Conservation (phyloP, 352 stramenopile species). For the Phytophthora litchii region DNA sequence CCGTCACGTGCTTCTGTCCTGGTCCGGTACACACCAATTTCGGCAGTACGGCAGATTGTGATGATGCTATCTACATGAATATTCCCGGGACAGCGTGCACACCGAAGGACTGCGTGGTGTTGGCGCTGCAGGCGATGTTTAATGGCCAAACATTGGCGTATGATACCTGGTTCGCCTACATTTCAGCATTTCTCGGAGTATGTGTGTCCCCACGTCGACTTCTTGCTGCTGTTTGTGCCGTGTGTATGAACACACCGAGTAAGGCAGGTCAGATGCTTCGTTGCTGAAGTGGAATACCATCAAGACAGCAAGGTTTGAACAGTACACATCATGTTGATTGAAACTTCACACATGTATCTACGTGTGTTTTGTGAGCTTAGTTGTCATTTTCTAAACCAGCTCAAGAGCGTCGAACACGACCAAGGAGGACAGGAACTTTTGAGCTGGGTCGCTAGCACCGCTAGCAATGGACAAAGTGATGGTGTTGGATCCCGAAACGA, state of each 20-base stretch:
- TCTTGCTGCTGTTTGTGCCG: conserved; percentile 42
- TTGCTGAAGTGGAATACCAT: conserved; percentile 5
- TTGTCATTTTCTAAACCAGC: conserved; percentile 31
- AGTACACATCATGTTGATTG: conserved; percentile 1
- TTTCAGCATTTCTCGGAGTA: conserved; percentile 37
- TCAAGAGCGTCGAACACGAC: conserved; percentile 61
- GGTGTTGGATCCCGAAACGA: conserved; percentile 44
- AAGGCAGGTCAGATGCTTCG: conserved; percentile 35
- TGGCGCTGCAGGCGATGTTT: conserved; percentile 69
- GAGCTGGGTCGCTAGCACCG: conserved; percentile 40
- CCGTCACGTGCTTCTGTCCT: conserved; percentile 68
- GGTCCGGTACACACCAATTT: conserved; percentile 76
- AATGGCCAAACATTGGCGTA: conserved; percentile 50
- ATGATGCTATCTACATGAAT: conserved; percentile 56
- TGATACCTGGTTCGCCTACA: conserved; percentile 48
- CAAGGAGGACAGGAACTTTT: conserved; percentile 47
- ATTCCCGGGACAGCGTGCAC: conserved; percentile 37
- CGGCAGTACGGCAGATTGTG: conserved; percentile 38
- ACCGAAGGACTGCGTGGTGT: conserved; percentile 46
- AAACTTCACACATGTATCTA: conserved; percentile 22
- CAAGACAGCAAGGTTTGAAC: background rate
- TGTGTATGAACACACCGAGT: conserved; percentile 37
- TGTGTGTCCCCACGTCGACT: conserved; percentile 46
- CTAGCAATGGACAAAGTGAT: conserved; percentile 50
- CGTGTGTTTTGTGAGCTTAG: conserved; percentile 1